Conservation (phyloP, 1,139 yeast species). For the Taphrina wiesneri region DNA sequence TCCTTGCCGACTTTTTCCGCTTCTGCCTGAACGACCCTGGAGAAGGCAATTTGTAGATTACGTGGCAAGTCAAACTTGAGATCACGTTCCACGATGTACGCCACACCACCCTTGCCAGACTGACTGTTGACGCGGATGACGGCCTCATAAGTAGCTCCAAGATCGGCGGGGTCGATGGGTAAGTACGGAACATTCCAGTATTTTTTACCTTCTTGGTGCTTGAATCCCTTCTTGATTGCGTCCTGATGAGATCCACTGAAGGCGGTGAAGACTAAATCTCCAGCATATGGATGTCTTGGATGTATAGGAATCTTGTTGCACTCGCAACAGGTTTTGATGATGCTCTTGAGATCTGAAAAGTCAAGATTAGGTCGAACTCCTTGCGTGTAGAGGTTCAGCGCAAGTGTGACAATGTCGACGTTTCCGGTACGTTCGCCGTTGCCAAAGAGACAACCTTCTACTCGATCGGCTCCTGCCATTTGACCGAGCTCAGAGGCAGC, state of each 20-base stretch:
- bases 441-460: conserved; percentile 95
- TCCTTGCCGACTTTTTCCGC: conserved; percentile 88
- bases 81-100: conserved; percentile 89
- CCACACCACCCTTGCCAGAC: conserved; percentile 98
- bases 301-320: conserved; percentile 94
- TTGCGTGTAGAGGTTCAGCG: conserved; percentile 89
- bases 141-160: conserved; percentile 96
- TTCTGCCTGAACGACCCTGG: conserved; percentile 73
- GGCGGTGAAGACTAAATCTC: conserved; percentile 93
- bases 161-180: conserved; percentile 94
- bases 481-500: conserved; percentile 95
- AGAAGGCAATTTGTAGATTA: conserved; percentile 84
- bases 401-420: conserved; percentile 90
- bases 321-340: conserved; percentile 84
- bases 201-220: conserved; percentile 54
- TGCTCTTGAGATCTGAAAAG: conserved; percentile 76
- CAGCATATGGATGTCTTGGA: conserved; percentile 95
- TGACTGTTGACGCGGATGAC: conserved; percentile 97
- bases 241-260: conserved; percentile 97
- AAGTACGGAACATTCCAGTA: conserved; percentile 88
- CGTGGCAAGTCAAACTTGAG: conserved; percentile 92
- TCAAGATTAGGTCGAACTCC: conserved; percentile 86
- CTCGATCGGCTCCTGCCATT: conserved; percentile 95
- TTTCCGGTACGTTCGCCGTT: conserved; percentile 99
- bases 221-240: conserved; percentile 95